Conservation (phyloP, 331 rosid species). For the Phaseolus coccineus region DNA sequence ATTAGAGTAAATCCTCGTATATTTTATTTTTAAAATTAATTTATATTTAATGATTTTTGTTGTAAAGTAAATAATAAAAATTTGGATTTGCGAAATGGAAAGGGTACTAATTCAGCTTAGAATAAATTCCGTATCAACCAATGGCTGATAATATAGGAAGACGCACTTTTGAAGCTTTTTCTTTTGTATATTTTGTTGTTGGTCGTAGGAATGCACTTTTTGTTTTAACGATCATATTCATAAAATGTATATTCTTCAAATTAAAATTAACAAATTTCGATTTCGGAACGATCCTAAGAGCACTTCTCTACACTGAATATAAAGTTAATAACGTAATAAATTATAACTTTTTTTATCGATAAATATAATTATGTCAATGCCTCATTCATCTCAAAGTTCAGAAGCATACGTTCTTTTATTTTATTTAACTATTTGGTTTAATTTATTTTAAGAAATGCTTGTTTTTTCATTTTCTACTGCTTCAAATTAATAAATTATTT, state of each 20-base stretch:
- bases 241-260: slow-evolving; percentile 4
- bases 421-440: no score
- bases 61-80: no score
- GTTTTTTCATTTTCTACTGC: no score
- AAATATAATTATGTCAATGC: no score
- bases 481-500: no score
- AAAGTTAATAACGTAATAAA: slow-evolving; percentile 2
- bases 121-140: slow-evolving; percentile 33
- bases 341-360: neutral
- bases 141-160: neutral
- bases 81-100: neutral
- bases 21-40: no score
- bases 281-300: neutral
- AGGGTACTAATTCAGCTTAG: neutral
- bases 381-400: no score
- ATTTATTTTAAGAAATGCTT: no score
- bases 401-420: no score
- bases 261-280: neutral
- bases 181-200: neutral
- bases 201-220: neutral
- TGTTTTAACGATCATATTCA: neutral
- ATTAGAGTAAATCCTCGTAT: neutral
- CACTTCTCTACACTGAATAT: neutral
- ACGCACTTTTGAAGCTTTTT: slow-evolving; percentile 1
- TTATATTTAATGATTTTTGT: no score